Evolutionary conservation across 129 eudicot genomes (phyloP).

Genomic region (Erigeron canadensis): DNA sequence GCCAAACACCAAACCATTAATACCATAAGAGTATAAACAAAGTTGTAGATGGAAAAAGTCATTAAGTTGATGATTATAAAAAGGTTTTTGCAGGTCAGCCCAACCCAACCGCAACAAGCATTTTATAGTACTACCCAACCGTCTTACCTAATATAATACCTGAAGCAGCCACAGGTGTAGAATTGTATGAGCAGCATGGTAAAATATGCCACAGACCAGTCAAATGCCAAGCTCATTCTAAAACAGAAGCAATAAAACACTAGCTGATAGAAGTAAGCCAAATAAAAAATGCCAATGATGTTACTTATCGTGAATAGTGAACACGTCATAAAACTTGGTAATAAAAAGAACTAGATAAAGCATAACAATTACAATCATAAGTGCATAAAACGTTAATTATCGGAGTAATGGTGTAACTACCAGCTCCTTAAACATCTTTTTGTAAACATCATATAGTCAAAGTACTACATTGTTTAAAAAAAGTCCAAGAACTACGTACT

Average conservation of each 20-base stretch:
- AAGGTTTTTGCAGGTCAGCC: no score
- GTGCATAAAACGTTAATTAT: constrained; percentile 13
- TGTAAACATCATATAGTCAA: constrained; percentile 28
- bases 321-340: background rate
- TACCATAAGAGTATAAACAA: background rate
- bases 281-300: constrained; percentile 9
- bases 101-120: no score
- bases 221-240: constrained; percentile 15
- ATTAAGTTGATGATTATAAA: background rate
- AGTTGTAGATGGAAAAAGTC: background rate
- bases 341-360: background rate
- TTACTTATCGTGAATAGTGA: background rate
- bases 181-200: constrained; percentile 2
- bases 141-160: constrained; percentile 1
- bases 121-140: no score
- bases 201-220: constrained; percentile 7
- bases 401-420: constrained; percentile 10
- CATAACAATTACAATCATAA: constrained; percentile 13
- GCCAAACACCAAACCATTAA: no score
- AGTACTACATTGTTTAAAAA: constrained; percentile 58
- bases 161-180: constrained; percentile 19
- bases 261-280: background rate
- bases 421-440: constrained; percentile 38
- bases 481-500: constrained; percentile 39
- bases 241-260: constrained; percentile 22